Evolutionary conservation across 495 filamentous ascomycete species (phyloP).

Genomic region (Penicillium pulvis): DNA sequence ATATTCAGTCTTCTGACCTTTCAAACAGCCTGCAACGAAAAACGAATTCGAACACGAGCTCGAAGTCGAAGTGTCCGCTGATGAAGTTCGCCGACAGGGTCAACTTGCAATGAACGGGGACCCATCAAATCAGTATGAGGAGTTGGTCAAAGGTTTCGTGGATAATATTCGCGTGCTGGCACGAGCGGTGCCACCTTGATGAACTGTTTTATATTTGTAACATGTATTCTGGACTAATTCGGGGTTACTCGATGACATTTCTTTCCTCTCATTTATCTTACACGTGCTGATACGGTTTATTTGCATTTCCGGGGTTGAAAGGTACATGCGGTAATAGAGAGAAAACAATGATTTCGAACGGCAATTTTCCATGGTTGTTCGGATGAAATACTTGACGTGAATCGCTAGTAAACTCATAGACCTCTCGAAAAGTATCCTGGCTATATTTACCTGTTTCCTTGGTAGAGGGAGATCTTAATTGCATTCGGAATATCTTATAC

Average conservation of each 20-base stretch:
- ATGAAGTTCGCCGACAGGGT: slow-evolving; percentile 69
- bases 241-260: slow-evolving; percentile 9
- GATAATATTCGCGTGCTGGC: slow-evolving; percentile 78
- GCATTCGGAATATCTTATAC: too few relatives aligned
- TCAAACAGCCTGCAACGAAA: slow-evolving; percentile 42
- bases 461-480: too few relatives aligned
- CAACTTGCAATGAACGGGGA: slow-evolving; percentile 56
- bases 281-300: slow-evolving; percentile 20
- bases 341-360: neutral
- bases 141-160: slow-evolving; percentile 77
- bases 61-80: slow-evolving; percentile 77
- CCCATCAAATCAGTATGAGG: slow-evolving; percentile 65
- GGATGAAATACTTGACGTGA: neutral
- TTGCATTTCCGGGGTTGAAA: neutral
- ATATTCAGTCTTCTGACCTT: slow-evolving; percentile 21
- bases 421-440: neutral
- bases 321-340: slow-evolving; percentile 10
- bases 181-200: slow-evolving; percentile 46
- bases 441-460: neutral
- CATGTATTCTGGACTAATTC: slow-evolving; percentile 23
- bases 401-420: neutral
- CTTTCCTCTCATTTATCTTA: neutral
- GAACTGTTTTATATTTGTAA: slow-evolving; percentile 22
- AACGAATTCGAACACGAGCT: slow-evolving; percentile 80
- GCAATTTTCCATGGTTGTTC: neutral